Percentiles rank a stretch among this genome's conserved stretches.
Evolutionary conservation across 1,284 basidiomycete species (phyloP).

Genomic region (Anthracocystis setariae): DNA sequence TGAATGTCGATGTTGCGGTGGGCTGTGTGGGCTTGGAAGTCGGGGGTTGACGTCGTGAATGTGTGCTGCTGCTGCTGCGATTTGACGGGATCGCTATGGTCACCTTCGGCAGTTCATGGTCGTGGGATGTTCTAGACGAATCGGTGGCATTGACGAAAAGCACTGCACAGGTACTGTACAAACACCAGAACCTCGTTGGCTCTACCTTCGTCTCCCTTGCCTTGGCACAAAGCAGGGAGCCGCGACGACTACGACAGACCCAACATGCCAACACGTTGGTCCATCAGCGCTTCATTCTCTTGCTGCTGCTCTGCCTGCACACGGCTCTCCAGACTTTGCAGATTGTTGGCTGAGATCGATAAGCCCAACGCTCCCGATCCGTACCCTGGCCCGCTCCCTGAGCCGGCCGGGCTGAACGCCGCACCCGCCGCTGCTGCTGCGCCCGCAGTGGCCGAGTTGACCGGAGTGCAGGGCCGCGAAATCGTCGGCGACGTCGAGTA

Average conservation of each 20-base stretch:
- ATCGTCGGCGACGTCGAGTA: slow-evolving; percentile 45
- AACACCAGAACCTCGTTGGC: too few species aligned
- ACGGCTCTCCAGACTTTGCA: slow-evolving; percentile 21
- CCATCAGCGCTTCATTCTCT: slow-evolving; percentile 44
- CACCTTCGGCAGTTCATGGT: too few species aligned
- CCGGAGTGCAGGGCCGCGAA: slow-evolving; percentile 36
- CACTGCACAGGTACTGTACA: too few species aligned
- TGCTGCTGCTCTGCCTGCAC: slow-evolving; percentile 32
- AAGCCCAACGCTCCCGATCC: slow-evolving; percentile 50
- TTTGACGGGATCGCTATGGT: too few species aligned
- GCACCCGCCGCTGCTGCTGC: slow-evolving; percentile 6
- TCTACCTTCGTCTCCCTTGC: too few species aligned
- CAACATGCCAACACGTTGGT: slow-evolving; percentile 39
- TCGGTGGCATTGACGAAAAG: too few species aligned
- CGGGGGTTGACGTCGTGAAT: too few species aligned
- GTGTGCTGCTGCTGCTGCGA: too few species aligned
- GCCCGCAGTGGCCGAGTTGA: slow-evolving; percentile 7
- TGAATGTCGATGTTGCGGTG: too few species aligned
- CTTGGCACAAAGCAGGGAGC: too few species aligned
- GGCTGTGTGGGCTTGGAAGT: too few species aligned
- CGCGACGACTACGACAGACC: slow-evolving; percentile 29
- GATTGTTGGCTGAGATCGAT: slow-evolving; percentile 36
- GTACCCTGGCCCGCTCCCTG: slow-evolving; percentile 50
- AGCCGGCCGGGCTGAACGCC: slow-evolving; percentile 33
- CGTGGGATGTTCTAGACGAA: too few species aligned